Base-by-base conservation (phyloP, 768 basidiomycete species). In the Phanerochaete sordida region DNA sequence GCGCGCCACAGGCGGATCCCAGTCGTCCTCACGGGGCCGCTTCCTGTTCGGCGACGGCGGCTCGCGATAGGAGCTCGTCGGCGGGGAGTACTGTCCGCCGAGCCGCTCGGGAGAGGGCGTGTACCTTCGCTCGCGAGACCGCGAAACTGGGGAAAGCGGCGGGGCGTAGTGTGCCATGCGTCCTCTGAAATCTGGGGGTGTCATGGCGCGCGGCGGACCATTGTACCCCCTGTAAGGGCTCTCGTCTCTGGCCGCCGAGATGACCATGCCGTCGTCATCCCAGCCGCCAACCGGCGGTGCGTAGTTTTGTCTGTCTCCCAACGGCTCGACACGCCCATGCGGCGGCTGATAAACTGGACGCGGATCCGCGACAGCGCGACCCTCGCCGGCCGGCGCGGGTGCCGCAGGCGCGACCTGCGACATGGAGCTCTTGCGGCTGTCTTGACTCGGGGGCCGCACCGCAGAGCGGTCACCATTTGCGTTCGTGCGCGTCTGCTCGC, bases 31-130 rank as follows among this genome's bases (percentile, higher is more conserved):
- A 21, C 58, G 58, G 5, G 28, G 12, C 26, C 58, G 24, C 43
- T 59, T 59, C 50, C 58, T 59, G 15, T 35, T 24, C 8, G 50
- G 50, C 23, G 48, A 53, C 12, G 21, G 37, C 13, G 58, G 31
- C n/a, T 50, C 19, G 19, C 54, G 56, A 46, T 13, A 21, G 50
- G 50, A 30, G 19, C 50, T 51, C 5, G 4, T 9, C 19, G 39
- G 19, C 19, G 39, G 39, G 19, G 39, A 11, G 39, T 43, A 43
- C 8, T 9, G 19, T 19, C 39, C 4, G 4, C 19, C 11, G 39
- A 4, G 11, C 8, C 39, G 39, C 4, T 4, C 39, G 19, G 39
- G 39, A 6, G 39, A 43, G 11, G 39, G 39, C 4, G 39, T 4
- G 39, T 43, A 43, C 39, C 39, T 9, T 19, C 39, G 7, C 39